Percentiles rank a stretch among this genome's conserved stretches.
Evolutionary conservation across 257 asterid genomes (phyloP).

Genomic region (Nicotiana paniculata): DNA sequence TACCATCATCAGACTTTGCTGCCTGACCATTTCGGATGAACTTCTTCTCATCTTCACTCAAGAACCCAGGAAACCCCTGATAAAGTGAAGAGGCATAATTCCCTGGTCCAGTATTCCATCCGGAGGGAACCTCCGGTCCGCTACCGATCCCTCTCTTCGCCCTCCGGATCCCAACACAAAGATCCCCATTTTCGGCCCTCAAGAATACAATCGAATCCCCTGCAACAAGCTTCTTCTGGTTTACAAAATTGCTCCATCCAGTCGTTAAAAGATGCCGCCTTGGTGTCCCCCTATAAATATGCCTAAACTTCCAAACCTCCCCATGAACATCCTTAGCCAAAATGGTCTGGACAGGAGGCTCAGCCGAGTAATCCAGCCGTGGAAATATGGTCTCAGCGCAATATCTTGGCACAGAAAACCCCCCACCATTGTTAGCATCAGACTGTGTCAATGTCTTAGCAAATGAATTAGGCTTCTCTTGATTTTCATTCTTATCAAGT

Average conservation of each 20-base stretch:
- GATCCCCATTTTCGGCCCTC: constrained; percentile 72
- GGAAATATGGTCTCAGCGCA: constrained; percentile 89
- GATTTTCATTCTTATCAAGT: constrained; percentile 33
- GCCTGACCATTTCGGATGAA: constrained; percentile 20
- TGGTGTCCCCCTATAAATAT: constrained; percentile 75
- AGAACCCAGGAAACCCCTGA: constrained; percentile 29
- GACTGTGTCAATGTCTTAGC: constrained; percentile 81
- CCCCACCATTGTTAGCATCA: constrained; percentile 80
- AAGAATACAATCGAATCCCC: constrained; percentile 76
- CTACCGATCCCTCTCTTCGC: constrained; percentile 58
- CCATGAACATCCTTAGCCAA: constrained; percentile 73
- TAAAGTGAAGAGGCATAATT: constrained; percentile 19
- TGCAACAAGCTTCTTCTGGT: constrained; percentile 74
- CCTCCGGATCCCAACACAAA: constrained; percentile 62
- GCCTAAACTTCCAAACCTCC: constrained; percentile 62
- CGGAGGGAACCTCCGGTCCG: constrained; percentile 44
- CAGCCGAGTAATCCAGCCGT: constrained; percentile 64
- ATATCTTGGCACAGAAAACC: constrained; percentile 75
- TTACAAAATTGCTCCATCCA: constrained; percentile 82
- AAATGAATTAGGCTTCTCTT: constrained; percentile 57
- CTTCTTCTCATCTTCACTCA: constrained; percentile 29
- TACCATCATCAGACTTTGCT: constrained; percentile 20
- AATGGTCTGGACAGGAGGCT: constrained; percentile 77
- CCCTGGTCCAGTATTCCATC: constrained; percentile 50
- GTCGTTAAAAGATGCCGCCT: constrained; percentile 70